Conservation (phyloP, 192 early-diverging fungal genomes). For the Haplosporangium gracile region DNA sequence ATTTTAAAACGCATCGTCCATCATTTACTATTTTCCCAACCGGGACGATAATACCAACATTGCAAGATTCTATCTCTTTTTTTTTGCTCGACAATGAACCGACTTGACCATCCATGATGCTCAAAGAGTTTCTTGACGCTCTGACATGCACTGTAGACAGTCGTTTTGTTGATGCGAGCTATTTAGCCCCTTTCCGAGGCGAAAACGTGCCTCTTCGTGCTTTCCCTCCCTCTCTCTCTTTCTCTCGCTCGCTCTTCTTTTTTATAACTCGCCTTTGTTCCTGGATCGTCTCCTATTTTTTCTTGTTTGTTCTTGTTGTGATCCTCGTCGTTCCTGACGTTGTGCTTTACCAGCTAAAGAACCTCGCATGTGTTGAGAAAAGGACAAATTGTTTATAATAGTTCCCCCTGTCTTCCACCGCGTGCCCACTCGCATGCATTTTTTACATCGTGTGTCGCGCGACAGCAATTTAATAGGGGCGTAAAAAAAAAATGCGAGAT, state of each 20-base stretch:
- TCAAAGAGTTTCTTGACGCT: not conserved
- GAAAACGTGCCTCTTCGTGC: not conserved
- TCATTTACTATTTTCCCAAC: too few species aligned
- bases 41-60: not conserved
- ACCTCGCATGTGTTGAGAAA: not conserved
- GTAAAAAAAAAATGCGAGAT: not conserved
- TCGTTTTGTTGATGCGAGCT: not conserved
- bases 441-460: too few species aligned
- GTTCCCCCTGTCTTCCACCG: not conserved
- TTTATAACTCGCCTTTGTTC: not conserved
- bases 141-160: not conserved
- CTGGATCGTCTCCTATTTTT: not conserved
- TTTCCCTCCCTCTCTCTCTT: not conserved
- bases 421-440: not conserved
- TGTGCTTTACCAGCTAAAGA: not conserved
- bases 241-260: not conserved
- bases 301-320: not conserved
- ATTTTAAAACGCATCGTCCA: too few species aligned
- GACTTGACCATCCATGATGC: too few species aligned
- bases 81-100: not conserved
- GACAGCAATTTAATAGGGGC: not conserved
- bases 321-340: not conserved
- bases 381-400: not conserved
- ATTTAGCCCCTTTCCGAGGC: not conserved
- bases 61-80: not conserved